Percentiles rank a stretch among this genome's conserved stretches.
These are phyloP conservation scores for Aquilaria agallochum DNA, from an alignment of 441 rosid genomes.

Conservation along the genomic window DNA sequence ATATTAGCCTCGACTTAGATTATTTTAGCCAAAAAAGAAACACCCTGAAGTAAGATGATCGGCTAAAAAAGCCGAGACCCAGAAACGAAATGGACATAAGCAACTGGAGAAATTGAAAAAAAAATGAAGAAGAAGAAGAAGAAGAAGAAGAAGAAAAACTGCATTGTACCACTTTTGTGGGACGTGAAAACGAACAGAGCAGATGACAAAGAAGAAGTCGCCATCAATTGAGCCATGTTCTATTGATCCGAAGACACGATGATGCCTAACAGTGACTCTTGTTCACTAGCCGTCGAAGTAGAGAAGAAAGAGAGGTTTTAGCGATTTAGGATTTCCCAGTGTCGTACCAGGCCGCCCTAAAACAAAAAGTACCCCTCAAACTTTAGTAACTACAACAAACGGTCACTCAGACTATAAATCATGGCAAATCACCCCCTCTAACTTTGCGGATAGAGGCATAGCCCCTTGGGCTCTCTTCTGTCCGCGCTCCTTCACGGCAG, in stretches of 20 bases:
- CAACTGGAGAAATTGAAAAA: background rate
- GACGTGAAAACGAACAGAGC: constrained; percentile 3
- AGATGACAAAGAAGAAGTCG: constrained; percentile 14
- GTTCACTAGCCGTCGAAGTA: background rate
- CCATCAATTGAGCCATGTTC: constrained; percentile 24
- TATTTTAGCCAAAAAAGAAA: no score
- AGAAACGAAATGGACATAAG: background rate
- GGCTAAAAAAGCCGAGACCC: background rate
- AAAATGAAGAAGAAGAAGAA: background rate
- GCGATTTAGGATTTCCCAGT: no score
- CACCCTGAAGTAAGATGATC: no score
- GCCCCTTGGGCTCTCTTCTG: no score
- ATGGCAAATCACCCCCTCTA: no score
- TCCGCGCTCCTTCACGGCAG: no score
- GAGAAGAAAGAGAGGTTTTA: no score
- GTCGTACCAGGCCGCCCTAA: no score
- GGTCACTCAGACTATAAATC: no score
- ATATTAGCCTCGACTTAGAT: background rate
- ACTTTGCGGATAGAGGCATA: no score
- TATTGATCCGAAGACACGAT: background rate
- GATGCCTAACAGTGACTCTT: background rate
- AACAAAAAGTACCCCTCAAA: no score
- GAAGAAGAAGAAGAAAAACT: background rate
- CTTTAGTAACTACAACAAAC: no score
- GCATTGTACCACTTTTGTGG: constrained; percentile 10